A percentile compares a stretch with the other conserved stretches of the same genome.
Evolutionary conservation across 1,284 basidiomycete genomes (phyloP).

Genomic region (Gomphus sp.): DNA sequence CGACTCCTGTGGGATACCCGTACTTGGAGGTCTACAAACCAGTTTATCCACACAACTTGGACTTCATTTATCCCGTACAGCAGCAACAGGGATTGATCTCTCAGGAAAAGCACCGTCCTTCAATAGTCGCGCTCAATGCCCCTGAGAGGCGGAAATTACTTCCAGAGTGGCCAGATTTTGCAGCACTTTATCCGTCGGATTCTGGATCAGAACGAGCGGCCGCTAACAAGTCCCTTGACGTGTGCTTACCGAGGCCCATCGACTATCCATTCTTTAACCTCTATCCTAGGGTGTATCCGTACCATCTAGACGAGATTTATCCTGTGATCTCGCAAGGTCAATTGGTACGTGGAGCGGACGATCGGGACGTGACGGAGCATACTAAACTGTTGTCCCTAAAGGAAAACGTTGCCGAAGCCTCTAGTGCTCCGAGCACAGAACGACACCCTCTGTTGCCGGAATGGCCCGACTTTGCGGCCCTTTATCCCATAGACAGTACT

Average conservation of each 20-base stretch:
- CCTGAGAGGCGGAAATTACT: neutral
- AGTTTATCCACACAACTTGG: slow-evolving; percentile 7
- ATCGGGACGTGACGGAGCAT: slow-evolving; percentile 1
- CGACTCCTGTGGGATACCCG: too few species aligned
- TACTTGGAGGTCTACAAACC: slow-evolving; percentile 12
- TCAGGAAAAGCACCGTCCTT: neutral
- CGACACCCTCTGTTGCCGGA: neutral
- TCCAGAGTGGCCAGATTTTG: neutral
- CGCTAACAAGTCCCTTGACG: neutral
- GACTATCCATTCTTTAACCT: neutral
- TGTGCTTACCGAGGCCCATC: neutral
- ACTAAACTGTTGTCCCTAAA: neutral
- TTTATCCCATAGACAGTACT: neutral
- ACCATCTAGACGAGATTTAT: slow-evolving; percentile 14
- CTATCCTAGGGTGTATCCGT: slow-evolving; percentile 14
- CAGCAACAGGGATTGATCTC: neutral
- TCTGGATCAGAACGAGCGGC: neutral
- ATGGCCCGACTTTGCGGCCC: neutral
- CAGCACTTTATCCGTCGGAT: neutral
- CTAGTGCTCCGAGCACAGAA: neutral
- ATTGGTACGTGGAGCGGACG: neutral
- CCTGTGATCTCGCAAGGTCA: slow-evolving; percentile 1
- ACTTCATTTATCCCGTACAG: neutral
- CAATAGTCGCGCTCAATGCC: neutral
- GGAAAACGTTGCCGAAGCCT: too few species aligned